phyloP scores from a whole-genome alignment of 2,329 filamentous ascomycete genomes.

The Fusarium caatingaense region DNA sequence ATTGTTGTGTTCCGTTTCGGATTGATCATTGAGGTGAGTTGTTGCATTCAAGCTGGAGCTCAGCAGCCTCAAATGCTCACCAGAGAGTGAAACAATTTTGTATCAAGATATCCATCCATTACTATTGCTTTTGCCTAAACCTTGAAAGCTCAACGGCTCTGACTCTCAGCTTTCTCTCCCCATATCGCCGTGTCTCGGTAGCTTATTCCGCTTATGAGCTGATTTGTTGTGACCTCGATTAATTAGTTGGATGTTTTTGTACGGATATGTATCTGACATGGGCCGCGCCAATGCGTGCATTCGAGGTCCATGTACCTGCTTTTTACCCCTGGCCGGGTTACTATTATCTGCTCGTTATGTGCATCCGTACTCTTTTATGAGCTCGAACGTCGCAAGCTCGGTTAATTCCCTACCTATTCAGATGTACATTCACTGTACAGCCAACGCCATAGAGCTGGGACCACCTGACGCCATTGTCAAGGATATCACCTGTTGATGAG shows the following conservation, averaged over 20 bases:
- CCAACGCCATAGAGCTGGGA: constrained; percentile 13
- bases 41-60: constrained; percentile 20
- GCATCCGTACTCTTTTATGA: constrained; percentile 13
- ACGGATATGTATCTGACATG: constrained; percentile 22
- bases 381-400: constrained; percentile 1
- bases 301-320: constrained; percentile 24
- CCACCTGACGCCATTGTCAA: constrained; percentile 32
- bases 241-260: not conserved
- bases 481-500: constrained; percentile 4
- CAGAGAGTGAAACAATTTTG: constrained; percentile 13
- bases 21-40: constrained; percentile 32
- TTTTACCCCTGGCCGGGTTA: constrained; percentile 23
- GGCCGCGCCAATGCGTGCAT: constrained; percentile 33
- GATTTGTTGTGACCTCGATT: constrained; percentile 18
- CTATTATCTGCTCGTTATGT: constrained; percentile 10
- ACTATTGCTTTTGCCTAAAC: not conserved
- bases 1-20: constrained; percentile 26
- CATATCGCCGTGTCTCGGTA: not conserved
- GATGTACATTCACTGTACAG: not conserved
- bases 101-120: not conserved
- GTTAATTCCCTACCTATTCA: not conserved
- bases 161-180: not conserved
- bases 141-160: not conserved
- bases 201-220: constrained; percentile 34
- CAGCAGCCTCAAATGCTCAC: constrained; percentile 6